These are phyloP conservation scores for Onygena corvina DNA, from an alignment of 2,329 filamentous ascomycete genomes.

Conservation along the genomic window DNA sequence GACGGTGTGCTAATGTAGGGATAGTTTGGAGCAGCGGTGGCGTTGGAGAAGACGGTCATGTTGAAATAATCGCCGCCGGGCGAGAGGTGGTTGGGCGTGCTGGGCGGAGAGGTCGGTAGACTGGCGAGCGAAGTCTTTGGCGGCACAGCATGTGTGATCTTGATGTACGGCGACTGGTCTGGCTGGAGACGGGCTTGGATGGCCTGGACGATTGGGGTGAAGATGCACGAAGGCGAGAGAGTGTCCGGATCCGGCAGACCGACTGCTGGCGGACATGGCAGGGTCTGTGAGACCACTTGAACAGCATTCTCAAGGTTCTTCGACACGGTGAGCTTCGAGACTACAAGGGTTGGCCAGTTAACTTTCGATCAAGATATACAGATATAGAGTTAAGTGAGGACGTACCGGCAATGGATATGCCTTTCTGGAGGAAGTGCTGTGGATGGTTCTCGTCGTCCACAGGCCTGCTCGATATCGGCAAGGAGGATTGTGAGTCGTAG, in stretches of 20 bases:
- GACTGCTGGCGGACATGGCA: conserved; percentile 40
- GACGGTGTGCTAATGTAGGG: conserved; percentile 41
- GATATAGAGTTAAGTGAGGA: conserved; percentile 3
- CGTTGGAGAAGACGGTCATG: conserved; percentile 49
- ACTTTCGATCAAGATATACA: background rate
- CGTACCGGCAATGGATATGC: conserved; percentile 29
- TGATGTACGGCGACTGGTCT: conserved; percentile 47
- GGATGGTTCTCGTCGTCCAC: conserved; percentile 25
- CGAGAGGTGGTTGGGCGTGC: conserved; percentile 40
- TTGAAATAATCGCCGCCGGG: conserved; percentile 51
- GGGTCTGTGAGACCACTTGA: conserved; percentile 48
- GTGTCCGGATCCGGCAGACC: conserved; percentile 24
- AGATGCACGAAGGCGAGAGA: conserved; percentile 27
- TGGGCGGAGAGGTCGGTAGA: conserved; percentile 51
- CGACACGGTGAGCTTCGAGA: conserved; percentile 30
- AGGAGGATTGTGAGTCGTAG: background rate
- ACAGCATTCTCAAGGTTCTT: conserved; percentile 32
- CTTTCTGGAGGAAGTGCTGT: conserved; percentile 29
- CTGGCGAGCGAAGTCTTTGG: conserved; percentile 50
- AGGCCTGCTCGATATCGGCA: conserved; percentile 11
- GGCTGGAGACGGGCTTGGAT: conserved; percentile 43
- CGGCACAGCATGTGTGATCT: conserved; percentile 52
- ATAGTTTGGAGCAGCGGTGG: conserved; percentile 44
- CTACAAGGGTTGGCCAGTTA: conserved; percentile 16
- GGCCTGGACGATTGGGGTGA: conserved; percentile 43